Conservation (phyloP, 1,139 yeast species). For the Insectozyma bohioensis region DNA sequence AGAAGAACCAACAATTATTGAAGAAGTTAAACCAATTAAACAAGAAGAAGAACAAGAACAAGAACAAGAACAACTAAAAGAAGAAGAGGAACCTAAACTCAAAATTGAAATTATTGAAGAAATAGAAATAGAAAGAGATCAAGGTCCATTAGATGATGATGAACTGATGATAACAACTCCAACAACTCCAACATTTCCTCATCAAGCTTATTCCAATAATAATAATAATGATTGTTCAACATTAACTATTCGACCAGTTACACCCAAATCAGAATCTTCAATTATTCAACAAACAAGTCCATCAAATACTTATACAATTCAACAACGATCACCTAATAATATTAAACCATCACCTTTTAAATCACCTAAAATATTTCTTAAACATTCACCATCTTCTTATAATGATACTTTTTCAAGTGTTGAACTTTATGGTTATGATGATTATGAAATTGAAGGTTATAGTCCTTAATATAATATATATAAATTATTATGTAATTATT, state of each 20-base stretch:
- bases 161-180: neutral
- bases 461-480: no score
- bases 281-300: no score
- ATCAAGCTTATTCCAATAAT: no score
- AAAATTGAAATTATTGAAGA: neutral
- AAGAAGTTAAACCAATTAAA: neutral
- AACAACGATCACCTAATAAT: slow-evolving; percentile 1
- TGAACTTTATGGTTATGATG: neutral
- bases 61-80: neutral
- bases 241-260: no score
- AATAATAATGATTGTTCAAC: no score
- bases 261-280: no score
- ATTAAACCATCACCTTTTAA: slow-evolving; percentile 1
- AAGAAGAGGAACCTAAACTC: neutral
- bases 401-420: neutral
- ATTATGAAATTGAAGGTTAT: neutral
- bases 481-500: no score
- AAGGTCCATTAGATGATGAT: neutral
- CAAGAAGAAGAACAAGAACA: neutral
- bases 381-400: neutral
- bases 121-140: neutral
- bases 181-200: no score
- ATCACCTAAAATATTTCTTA: no score
- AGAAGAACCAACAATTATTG: neutral
- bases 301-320: neutral